Evolutionary conservation across 768 basidiomycete species (phyloP), one percentile per base, ranked within the genome.

Genomic region (Boletus pseudopeckii): DNA sequence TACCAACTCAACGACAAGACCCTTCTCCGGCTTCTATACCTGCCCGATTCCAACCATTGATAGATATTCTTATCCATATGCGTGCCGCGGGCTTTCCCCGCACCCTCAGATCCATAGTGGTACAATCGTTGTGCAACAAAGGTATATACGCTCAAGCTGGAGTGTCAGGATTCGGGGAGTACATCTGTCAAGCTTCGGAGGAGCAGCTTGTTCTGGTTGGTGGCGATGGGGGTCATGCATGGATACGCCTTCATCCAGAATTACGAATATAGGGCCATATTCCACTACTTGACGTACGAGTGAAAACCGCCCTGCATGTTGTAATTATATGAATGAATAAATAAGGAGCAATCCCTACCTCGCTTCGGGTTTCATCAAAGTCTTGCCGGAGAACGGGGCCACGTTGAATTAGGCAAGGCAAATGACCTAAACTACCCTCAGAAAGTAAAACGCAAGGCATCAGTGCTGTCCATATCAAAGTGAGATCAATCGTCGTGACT

Each of bases 201-300:
- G 65, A 57, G 14, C 72, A 69, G 22, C 66, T 81, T 30, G 58
- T 80, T 48, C 68, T 71, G 39, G 66, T 72, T 14, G 80, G 80
- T 28, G 78, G 76, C 4, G 41, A 38, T 40, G 72, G 67, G 26
- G 70, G 70, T 5, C 36, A 52, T 14, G 73, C 71, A 9, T 79
- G 79, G 79, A 60, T 68, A 57, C 9, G 57, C 43, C 61, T 68
- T 47, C 65, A 68, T 46, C 65, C 67, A 37, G 58, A 56, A 32
- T 48, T 68, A 38, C 55, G 30, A 38, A 38, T 52, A 15, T 68
- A 60, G 51, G 47, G 37, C 46, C 11, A 17, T 20, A 32, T 18
- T 41, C 44, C 49, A 42, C 18, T 13, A 48, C 20, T 49, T 50
- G 50, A 44, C 52, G 49, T 59, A 56, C 50, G 41, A 46, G 43